These are phyloP conservation scores for Hypomyces rosellus DNA, from an alignment of 2,329 filamentous ascomycete genomes.

Conservation along the genomic window DNA sequence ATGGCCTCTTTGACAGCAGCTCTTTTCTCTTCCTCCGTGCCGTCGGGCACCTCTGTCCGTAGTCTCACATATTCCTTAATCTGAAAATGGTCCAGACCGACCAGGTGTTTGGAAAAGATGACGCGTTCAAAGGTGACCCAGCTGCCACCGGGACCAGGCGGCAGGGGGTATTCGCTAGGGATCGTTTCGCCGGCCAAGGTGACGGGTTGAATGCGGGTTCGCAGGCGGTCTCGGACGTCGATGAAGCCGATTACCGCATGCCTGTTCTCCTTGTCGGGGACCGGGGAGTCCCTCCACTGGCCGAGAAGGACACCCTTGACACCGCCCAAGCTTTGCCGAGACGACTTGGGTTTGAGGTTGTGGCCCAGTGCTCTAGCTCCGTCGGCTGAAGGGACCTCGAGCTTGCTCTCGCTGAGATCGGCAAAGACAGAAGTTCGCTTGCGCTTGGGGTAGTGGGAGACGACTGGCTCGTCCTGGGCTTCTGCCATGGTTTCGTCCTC, in stretches of 20 bases:
- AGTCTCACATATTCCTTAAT: slow-evolving; percentile 59
- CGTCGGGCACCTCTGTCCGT: slow-evolving; percentile 33
- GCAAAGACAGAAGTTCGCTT: slow-evolving; percentile 48
- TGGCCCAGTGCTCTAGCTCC: slow-evolving; percentile 22
- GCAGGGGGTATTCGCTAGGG: slow-evolving; percentile 40
- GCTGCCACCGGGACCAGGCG: slow-evolving; percentile 54
- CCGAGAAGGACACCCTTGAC: slow-evolving; percentile 48
- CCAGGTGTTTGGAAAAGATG: slow-evolving; percentile 51
- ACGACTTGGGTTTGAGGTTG: slow-evolving; percentile 21
- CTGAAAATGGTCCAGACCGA: slow-evolving; percentile 48
- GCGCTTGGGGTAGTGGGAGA: slow-evolving; percentile 46
- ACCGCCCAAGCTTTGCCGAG: slow-evolving; percentile 23
- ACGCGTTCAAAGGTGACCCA: slow-evolving; percentile 59
- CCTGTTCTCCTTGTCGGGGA: slow-evolving; percentile 42
- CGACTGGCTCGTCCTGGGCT: slow-evolving; percentile 30
- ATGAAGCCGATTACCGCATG: slow-evolving; percentile 59
- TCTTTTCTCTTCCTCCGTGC: slow-evolving; percentile 32
- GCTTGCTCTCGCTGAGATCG: slow-evolving; percentile 43
- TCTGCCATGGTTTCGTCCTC: slow-evolving; percentile 42
- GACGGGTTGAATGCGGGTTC: slow-evolving; percentile 49
- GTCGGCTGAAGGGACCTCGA: slow-evolving; percentile 30
- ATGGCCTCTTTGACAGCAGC: slow-evolving; percentile 42
- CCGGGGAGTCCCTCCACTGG: slow-evolving; percentile 54
- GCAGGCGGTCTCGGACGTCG: slow-evolving; percentile 53
- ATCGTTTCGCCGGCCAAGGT: slow-evolving; percentile 44